Percentiles rank a stretch among this genome's conserved stretches.
Evolutionary conservation across 2,329 filamentous ascomycete species (phyloP).

Genomic region (Chalara sp.): DNA sequence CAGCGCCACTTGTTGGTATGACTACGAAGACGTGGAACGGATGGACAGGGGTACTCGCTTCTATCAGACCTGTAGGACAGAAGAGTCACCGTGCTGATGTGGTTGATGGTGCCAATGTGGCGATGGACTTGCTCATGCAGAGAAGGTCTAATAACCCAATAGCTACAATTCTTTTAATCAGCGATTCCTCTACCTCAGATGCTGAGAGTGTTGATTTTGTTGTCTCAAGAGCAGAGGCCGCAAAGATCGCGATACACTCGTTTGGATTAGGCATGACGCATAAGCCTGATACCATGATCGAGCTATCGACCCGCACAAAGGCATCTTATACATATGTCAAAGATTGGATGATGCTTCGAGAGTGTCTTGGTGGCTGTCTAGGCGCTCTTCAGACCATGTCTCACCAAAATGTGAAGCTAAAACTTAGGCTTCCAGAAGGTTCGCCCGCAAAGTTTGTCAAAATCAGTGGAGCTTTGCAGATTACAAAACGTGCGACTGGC

Average conservation of each 20-base stretch:
- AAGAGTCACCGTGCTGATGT: slow-evolving; percentile 96
- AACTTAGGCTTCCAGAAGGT: slow-evolving; percentile 87
- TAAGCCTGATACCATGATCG: slow-evolving; percentile 98
- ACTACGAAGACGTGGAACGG: slow-evolving; percentile 90
- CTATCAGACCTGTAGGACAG: slow-evolving; percentile 88
- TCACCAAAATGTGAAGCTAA: slow-evolving; percentile 97
- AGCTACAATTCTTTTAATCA: slow-evolving; percentile 92
- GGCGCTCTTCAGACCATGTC: slow-evolving; percentile 88
- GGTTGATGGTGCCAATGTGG: slow-evolving; percentile 94
- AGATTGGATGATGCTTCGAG: slow-evolving; percentile 99
- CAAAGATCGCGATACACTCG: slow-evolving; percentile 95
- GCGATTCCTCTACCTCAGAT: slow-evolving; percentile 92
- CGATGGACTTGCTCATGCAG: slow-evolving; percentile 98
- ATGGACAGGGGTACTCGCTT: slow-evolving; percentile 79
- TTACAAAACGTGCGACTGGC: slow-evolving; percentile 91
- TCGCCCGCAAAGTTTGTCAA: slow-evolving; percentile 98
- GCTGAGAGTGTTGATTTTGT: slow-evolving; percentile 96
- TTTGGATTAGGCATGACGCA: slow-evolving; percentile 95
- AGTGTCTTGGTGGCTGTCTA: slow-evolving; percentile 89
- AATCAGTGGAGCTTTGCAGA: slow-evolving; percentile 92
- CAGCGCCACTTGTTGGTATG: slow-evolving; percentile 95
- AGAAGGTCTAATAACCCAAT: slow-evolving; percentile 93
- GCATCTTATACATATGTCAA: slow-evolving; percentile 98
- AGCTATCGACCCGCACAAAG: slow-evolving; percentile 90
- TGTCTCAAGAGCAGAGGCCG: slow-evolving; percentile 90